These are phyloP conservation scores for Neopestalotiopsis sp. DNA, from an alignment of 2,329 filamentous ascomycete species.

Conservation along the genomic window DNA sequence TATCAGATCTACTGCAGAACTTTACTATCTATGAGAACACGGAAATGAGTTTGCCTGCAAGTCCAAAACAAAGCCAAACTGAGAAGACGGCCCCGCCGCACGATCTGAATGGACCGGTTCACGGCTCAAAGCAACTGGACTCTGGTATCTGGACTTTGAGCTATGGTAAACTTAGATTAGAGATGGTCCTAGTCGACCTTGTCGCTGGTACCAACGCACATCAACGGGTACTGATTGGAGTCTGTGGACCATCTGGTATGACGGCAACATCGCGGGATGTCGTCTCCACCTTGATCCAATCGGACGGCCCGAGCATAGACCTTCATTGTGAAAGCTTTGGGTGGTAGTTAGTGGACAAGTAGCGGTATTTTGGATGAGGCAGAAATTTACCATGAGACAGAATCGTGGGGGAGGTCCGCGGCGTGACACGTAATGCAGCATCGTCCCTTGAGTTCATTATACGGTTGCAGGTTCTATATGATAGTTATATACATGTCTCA, in stretches of 20 bases:
- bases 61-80: background rate
- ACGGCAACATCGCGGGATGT: background rate
- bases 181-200: background rate
- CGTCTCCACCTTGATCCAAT: background rate
- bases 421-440: too few relatives aligned
- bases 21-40: background rate
- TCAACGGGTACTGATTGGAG: background rate
- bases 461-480: too few relatives aligned
- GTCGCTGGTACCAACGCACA: background rate
- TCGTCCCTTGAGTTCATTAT: too few relatives aligned
- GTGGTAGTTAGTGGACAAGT: background rate
- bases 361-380: too few relatives aligned
- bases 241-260: background rate
- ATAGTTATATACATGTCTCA: too few relatives aligned
- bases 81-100: background rate
- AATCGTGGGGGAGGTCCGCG: too few relatives aligned
- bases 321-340: background rate
- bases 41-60: background rate
- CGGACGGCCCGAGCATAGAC: background rate
- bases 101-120: too few relatives aligned
- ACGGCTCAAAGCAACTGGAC: too few relatives aligned
- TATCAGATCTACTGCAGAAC: background rate
- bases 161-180: background rate
- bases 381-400: too few relatives aligned
- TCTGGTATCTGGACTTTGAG: background rate